Conservation (phyloP, 225 moss, liverwort and hornwort genomes). For the Marchantia paleacea region DNA sequence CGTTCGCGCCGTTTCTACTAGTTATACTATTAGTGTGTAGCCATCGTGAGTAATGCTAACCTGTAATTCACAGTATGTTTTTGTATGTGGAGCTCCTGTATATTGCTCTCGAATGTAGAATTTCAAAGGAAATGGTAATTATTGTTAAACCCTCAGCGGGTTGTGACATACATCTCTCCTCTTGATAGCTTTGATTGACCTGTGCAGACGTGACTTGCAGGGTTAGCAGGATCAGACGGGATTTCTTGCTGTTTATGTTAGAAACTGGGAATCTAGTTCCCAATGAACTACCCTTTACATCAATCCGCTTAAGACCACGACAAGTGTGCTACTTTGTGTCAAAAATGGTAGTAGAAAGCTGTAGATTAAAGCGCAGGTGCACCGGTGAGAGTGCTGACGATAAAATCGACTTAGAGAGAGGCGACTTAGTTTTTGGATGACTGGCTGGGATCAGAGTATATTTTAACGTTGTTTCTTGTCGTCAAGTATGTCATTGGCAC, state of each 20-base stretch:
- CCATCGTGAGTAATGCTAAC: too few relatives aligned
- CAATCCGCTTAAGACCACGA: conserved; percentile 20
- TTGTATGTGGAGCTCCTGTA: too few relatives aligned
- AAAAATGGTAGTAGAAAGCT: conserved; percentile 20
- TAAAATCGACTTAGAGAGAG: conserved; percentile 4
- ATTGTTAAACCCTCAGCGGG: too few relatives aligned
- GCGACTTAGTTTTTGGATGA: conserved; percentile 17
- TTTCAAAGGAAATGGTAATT: too few relatives aligned
- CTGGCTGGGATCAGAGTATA: conserved; percentile 40
- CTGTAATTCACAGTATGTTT: too few relatives aligned
- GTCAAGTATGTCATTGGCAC: conserved; percentile 19
- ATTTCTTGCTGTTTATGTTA: conserved; percentile 9
- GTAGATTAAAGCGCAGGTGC: conserved; percentile 31
- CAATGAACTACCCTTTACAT: conserved; percentile 24
- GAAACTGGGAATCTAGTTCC: conserved; percentile 27
- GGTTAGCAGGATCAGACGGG: conserved; percentile 22
- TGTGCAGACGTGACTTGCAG: conserved; percentile 39
- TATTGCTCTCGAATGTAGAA: too few relatives aligned
- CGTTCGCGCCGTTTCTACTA: too few relatives aligned
- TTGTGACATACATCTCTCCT: not conserved
- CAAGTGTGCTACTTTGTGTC: conserved; percentile 11
- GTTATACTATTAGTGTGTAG: too few relatives aligned
- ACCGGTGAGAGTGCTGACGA: conserved; percentile 8
- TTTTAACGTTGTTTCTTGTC: conserved; percentile 31
- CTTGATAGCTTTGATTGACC: conserved; percentile 12